Evolutionary conservation across 352 stramenopile species (phyloP).

Genomic region (Globisporangium orthogonon): DNA sequence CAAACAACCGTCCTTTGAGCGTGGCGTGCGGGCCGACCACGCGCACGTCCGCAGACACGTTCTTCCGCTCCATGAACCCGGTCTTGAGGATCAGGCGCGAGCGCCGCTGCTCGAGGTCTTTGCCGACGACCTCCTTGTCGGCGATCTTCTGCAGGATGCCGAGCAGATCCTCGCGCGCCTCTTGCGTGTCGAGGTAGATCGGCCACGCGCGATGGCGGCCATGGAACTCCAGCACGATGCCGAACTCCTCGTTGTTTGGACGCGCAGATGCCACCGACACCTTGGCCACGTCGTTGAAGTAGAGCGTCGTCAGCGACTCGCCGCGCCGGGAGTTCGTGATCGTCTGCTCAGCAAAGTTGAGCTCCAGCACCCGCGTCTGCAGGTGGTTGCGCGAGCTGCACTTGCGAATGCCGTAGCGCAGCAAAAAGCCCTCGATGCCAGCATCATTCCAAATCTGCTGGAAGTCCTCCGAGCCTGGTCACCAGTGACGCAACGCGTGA

Average conservation of each 20-base stretch:
- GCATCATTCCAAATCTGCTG: constrained; percentile 73
- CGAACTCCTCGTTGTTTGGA: constrained; percentile 50
- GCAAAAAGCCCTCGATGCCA: constrained; percentile 73
- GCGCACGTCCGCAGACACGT: constrained; percentile 20
- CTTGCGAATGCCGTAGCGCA: constrained; percentile 82
- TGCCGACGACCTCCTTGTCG: constrained; percentile 49
- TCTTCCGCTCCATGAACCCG: constrained; percentile 62
- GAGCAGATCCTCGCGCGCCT: constrained; percentile 67
- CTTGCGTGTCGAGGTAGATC: constrained; percentile 68
- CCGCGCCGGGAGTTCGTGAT: constrained; percentile 74
- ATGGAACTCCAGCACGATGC: constrained; percentile 63
- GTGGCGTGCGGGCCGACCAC: constrained; percentile 61
- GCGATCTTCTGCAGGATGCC: constrained; percentile 67
- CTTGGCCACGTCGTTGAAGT: constrained; percentile 59
- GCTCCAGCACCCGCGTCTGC: constrained; percentile 77
- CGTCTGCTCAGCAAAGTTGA: constrained; percentile 84
- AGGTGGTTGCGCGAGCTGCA: constrained; percentile 70
- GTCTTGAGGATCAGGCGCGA: constrained; percentile 73
- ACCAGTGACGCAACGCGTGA: neutral
- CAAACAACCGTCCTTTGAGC: constrained; percentile 64
- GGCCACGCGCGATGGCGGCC: constrained; percentile 63
- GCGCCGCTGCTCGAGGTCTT: constrained; percentile 63
- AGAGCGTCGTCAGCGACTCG: constrained; percentile 68
- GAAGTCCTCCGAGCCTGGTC: constrained; percentile 34
- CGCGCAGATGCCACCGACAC: constrained; percentile 35